A percentile compares a stretch with the other conserved stretches of the same genome.
These are phyloP conservation scores for Gelatoporia subvermispora DNA, from an alignment of 768 basidiomycete genomes.

Conservation along the genomic window DNA sequence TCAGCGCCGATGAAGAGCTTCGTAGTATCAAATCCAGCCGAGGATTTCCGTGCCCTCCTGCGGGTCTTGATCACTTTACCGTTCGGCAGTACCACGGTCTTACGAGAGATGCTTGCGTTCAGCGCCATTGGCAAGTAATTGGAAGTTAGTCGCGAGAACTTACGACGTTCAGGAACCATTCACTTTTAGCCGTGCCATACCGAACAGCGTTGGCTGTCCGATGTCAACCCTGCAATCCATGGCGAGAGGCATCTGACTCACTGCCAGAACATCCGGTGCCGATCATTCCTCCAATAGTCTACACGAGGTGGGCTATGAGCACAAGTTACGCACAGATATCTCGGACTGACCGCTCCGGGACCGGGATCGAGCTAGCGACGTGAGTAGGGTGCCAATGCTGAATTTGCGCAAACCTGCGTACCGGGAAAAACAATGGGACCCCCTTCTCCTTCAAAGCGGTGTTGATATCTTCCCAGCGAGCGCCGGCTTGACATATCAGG, in stretches of 20 bases:
- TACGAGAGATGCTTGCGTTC: slow-evolving; percentile 19
- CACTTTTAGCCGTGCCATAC: slow-evolving; percentile 83
- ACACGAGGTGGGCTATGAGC: slow-evolving; percentile 23
- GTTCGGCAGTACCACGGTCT: slow-evolving; percentile 78
- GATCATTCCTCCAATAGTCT: slow-evolving; percentile 81
- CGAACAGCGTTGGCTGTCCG: slow-evolving; percentile 57
- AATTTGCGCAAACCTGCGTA: neutral
- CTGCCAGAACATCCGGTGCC: slow-evolving; percentile 87
- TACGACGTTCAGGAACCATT: slow-evolving; percentile 83
- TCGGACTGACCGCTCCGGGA: slow-evolving; percentile 47
- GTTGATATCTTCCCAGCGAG: slow-evolving; percentile 79
- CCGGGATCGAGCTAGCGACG: slow-evolving; percentile 63
- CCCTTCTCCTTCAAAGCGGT: slow-evolving; percentile 57
- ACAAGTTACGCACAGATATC: slow-evolving; percentile 35
- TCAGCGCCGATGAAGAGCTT: slow-evolving; percentile 90
- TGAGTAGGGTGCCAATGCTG: neutral
- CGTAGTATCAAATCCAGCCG: slow-evolving; percentile 83
- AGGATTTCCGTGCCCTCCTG: slow-evolving; percentile 71
- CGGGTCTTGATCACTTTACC: slow-evolving; percentile 89
- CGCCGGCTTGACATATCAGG: slow-evolving; percentile 71
- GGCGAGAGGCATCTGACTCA: slow-evolving; percentile 24
- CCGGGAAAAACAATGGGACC: slow-evolving; percentile 58
- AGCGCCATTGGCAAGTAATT: too few relatives aligned
- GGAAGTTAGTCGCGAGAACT: slow-evolving; percentile 19
- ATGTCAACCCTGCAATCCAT: neutral